Evolutionary conservation across 2,329 filamentous ascomycete species (phyloP), one percentile per base, ranked within the genome.

Genomic region (Epichloe scottii): DNA sequence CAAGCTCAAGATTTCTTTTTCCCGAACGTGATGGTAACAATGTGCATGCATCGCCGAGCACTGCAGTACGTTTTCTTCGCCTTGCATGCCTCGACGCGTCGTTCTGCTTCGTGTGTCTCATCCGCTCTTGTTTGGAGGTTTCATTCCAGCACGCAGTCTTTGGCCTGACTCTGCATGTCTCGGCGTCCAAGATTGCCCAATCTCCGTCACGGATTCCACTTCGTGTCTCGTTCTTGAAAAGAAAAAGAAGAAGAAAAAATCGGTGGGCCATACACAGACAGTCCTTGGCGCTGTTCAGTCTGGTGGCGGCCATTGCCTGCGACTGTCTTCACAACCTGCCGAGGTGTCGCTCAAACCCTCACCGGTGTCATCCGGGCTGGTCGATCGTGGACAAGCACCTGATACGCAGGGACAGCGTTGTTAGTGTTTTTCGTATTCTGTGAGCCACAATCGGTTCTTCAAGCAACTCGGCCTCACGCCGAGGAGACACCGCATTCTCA

Each of bases 141-240:
- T 7, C 48, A 49, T 49, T 49, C 48, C 48, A 43, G 46, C 21
- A 30, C 35, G n/a, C 2, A 48, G 35, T 26, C 39, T 41, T 49
- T 26, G 35, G 30, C 39, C 21, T 17, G 19, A 15, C 12, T 37
- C 47, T 42, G 47, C 47, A 35, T 43, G 48, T 49, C 40, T 49
- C 23, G 40, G 48, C 2, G 5, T 33, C 17, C 40, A 23, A 30
- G 11, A 49, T 26, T n/a, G 14, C 30, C 39, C 39, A 49, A 43
- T 49, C 30, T 49, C 39, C 39, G 40, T 21, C 26, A 26, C 23
- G 26, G 15, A 44, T 30, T 26, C 26, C 42, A 21, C 19, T 5
- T 17, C 11, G 8, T 41, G 30, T 30, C 10, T 30, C 30, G 10
- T 30, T 30, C 30, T 30, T 11, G 30, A 30, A 30, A 4, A 30